Percentiles rank a stretch among this genome's conserved stretches.
Evolutionary conservation across 805 yeast species (phyloP).

Genomic region (Zygotorulaspora sp.): DNA sequence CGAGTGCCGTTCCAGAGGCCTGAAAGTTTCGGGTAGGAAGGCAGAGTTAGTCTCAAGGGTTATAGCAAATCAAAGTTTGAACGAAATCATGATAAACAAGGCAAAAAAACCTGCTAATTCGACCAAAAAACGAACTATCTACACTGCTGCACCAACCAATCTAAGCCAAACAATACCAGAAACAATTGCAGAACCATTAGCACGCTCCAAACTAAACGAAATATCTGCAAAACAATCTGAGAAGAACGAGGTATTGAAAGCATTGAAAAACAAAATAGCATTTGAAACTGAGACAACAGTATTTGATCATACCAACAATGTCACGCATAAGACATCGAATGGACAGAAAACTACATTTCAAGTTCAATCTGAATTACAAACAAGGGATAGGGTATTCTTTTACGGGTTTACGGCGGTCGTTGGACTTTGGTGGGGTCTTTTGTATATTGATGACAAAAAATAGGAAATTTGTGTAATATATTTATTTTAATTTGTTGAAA

Average conservation of each 20-base stretch:
- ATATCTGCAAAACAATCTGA: not conserved
- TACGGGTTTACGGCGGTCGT: conserved; percentile 25
- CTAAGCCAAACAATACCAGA: not conserved
- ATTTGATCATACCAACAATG: not conserved
- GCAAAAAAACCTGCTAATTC: not conserved
- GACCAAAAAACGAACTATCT: not conserved
- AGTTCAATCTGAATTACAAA: conserved; percentile 12
- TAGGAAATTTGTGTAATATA: not conserved
- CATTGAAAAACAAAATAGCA: not conserved
- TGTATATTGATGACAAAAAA: conserved; percentile 5
- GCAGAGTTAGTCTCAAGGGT: conserved; percentile 45
- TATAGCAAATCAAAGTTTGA: conserved; percentile 4
- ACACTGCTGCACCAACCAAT: not conserved
- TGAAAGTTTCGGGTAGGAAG: conserved; percentile 59
- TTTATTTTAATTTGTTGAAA: too few species aligned
- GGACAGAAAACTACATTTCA: conserved; percentile 4
- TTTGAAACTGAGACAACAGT: too few species aligned
- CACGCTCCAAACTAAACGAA: not conserved
- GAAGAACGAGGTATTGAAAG: not conserved
- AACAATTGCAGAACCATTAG: conserved; percentile 1
- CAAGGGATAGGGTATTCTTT: conserved; percentile 27
- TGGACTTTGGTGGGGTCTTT: conserved; percentile 32
- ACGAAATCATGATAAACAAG: not conserved
- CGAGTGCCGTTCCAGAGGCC: conserved; percentile 57
- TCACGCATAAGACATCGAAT: conserved; percentile 8